phyloP scores from a whole-genome alignment of 176 grass and related monocot genomes.

The Elaeis guineensis region DNA sequence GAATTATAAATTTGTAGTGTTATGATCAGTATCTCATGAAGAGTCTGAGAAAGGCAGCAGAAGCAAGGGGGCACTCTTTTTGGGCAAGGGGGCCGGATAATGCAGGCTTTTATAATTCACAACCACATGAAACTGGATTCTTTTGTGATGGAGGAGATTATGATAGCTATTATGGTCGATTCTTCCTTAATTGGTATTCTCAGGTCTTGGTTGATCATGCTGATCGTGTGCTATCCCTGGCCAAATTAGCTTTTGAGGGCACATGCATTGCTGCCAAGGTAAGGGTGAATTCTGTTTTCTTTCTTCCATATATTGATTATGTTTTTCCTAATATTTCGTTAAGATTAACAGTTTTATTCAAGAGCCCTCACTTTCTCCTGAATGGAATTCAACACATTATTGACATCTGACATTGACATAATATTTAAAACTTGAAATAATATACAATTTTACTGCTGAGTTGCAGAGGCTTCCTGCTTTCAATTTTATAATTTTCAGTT shows the following conservation, averaged over 20 bases:
- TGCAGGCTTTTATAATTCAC: conserved; percentile 68
- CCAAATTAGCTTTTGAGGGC: conserved; percentile 74
- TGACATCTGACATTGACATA: too few relatives aligned
- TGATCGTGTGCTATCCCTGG: conserved; percentile 64
- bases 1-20: conserved; percentile 42
- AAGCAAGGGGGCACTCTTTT: conserved; percentile 54
- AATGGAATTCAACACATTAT: too few relatives aligned
- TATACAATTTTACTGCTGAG: too few relatives aligned
- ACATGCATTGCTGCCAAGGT: conserved; percentile 68
- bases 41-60: conserved; percentile 60
- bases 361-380: too few relatives aligned
- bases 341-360: too few relatives aligned
- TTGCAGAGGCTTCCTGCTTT: too few relatives aligned
- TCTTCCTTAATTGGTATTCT: conserved; percentile 87
- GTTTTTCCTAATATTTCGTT: too few relatives aligned
- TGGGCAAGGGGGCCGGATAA: conserved; percentile 71
- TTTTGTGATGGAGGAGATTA: conserved; percentile 89
- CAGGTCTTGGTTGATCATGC: conserved; percentile 66
- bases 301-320: too few relatives aligned
- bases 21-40: conserved; percentile 79
- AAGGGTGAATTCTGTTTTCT: conserved; percentile 6
- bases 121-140: conserved; percentile 68
- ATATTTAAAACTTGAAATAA: too few relatives aligned
- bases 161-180: conserved; percentile 86
- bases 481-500: too few relatives aligned